These are phyloP conservation scores for Kluyveromyces siamensis DNA, from an alignment of 805 yeast species.

Conservation along the genomic window DNA sequence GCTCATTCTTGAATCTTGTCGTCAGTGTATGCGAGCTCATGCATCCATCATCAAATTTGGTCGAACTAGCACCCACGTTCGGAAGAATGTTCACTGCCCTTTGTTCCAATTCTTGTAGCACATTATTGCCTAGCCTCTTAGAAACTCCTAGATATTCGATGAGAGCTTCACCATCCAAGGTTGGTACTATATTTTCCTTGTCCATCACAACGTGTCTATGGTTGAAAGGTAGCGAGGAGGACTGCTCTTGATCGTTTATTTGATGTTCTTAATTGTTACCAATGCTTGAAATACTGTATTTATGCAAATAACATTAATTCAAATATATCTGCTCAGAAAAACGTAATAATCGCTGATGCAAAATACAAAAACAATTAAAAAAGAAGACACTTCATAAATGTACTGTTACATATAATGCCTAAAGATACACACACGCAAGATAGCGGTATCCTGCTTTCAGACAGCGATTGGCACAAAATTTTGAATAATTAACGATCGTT, in stretches of 20 bases:
- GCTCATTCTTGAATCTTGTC: conserved; percentile 12
- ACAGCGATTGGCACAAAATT: not conserved
- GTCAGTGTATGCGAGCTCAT: conserved; percentile 1
- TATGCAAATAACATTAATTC: too few relatives aligned
- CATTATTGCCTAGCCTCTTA: conserved; percentile 27
- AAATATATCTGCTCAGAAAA: too few relatives aligned
- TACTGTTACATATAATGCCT: conserved; percentile 1
- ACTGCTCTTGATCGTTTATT: too few relatives aligned
- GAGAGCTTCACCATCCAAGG: conserved; percentile 11
- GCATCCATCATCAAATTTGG: conserved; percentile 13
- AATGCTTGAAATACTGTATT: too few relatives aligned
- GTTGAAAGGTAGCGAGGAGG: too few relatives aligned
- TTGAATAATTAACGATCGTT: not conserved
- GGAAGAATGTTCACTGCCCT: conserved; percentile 22
- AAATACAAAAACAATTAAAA: not conserved
- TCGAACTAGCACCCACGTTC: conserved; percentile 1
- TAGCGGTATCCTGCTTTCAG: not conserved
- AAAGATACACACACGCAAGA: not conserved
- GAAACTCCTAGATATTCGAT: conserved; percentile 23
- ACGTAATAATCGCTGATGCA: too few relatives aligned
- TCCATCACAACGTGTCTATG: not conserved
- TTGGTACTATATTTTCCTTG: conserved; percentile 7
- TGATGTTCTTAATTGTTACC: too few relatives aligned
- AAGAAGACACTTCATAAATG: not conserved
- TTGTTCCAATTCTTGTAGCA: conserved; percentile 27